Base-by-base conservation (phyloP, 108 stramenopile genomes). In the Mediolabrus comicus region DNA sequence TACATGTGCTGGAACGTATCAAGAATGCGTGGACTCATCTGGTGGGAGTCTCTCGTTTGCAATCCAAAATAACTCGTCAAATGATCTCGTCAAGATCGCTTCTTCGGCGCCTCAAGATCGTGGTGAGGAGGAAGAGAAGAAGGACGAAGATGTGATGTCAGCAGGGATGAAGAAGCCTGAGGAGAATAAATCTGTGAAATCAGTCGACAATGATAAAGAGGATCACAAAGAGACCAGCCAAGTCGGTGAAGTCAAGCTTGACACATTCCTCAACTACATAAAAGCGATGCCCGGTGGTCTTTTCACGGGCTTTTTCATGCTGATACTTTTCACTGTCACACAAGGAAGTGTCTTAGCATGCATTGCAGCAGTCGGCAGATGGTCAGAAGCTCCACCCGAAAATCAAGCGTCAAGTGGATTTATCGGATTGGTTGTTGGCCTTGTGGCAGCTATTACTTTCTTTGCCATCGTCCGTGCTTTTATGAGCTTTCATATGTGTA, bases 251-350 rank as follows among this genome's bases (percentile, higher is more conserved):
- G 95, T 97, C 1, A 74, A 79, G 33, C 41, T 46, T 26, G 69
- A 69, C 13, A 96, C 97, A 26, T 97, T 91, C 68, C 41, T 62
- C 14, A 69, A 79, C 38, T 98, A 97, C 62, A 28, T 80, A 5
- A 73, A 49, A 34, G 84, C 92, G 1, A 87, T 89, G 83, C 78
- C 78, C 19, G 88, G 89, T 4, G 90, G 88, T 8, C 56, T 78
- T 10, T 69, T 51, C 59, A 63, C 85, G 13, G 85, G 78, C 0
- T 38, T 76, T 12, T 59, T 79, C 22, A 61, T 91, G 56, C 59
- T 91, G 26, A 11, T 88, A 13, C 57, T 89, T 12, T 91, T 89
- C 61, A 60, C 55, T 53, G 61, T 69, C 27, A 87, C 92, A 8
- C 92, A 94, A 60, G 85, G 59, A 9, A 53, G 77, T 25, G 74